These are phyloP conservation scores for Spencermartinsiella europaea DNA, from an alignment of 805 yeast species.

Conservation along the genomic window DNA sequence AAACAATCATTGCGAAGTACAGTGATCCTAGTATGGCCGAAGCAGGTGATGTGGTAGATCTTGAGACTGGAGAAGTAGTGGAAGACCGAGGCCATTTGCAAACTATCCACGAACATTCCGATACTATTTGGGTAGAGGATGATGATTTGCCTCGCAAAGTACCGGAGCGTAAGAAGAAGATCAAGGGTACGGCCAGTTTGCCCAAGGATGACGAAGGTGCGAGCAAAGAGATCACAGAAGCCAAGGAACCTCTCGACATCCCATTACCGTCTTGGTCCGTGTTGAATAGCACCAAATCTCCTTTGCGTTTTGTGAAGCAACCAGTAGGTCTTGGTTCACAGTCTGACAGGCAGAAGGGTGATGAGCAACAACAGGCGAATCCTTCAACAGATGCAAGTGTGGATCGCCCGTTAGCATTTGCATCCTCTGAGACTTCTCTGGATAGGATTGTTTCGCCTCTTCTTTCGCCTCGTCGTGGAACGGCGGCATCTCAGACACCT, in stretches of 20 bases:
- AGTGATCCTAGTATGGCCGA: constrained; percentile 26
- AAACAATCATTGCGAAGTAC: constrained; percentile 31
- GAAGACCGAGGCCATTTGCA: constrained; percentile 67
- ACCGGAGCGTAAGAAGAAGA: background rate
- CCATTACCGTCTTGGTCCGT: background rate
- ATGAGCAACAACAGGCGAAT: too few species aligned
- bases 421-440: too few species aligned
- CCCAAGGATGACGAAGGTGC: background rate
- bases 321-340: too few species aligned
- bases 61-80: constrained; percentile 56
- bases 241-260: background rate
- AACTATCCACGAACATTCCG: background rate
- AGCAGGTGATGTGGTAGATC: constrained; percentile 44
- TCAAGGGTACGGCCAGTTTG: background rate
- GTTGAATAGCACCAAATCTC: background rate
- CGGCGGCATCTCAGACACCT: too few species aligned
- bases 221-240: background rate
- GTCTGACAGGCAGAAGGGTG: too few species aligned
- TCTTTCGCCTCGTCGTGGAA: too few species aligned
- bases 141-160: background rate
- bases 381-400: too few species aligned
- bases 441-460: too few species aligned
- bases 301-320: background rate
- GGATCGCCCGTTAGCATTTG: too few species aligned
- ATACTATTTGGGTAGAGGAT: background rate